A percentile compares a stretch with the other conserved stretches of the same genome.
Evolutionary conservation across 208 protist species (phyloP).

Genomic region (Acanthamoeba lenticulata): DNA sequence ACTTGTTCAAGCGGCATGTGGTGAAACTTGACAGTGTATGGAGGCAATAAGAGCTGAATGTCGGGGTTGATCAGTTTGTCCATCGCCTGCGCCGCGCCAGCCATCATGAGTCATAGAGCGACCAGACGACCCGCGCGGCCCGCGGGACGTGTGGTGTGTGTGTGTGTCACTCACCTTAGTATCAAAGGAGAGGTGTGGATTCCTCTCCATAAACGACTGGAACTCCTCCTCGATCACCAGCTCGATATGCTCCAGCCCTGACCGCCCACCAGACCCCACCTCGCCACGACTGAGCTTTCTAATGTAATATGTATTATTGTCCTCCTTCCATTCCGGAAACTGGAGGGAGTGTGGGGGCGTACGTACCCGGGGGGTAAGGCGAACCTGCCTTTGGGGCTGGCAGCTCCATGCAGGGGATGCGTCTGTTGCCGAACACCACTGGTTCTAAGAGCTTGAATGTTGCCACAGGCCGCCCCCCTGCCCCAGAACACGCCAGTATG

Average conservation of each 20-base stretch:
- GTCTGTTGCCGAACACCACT: background rate
- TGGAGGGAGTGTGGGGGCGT: background rate
- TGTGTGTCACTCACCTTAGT: no score
- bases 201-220: slow-evolving; percentile 16
- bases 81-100: background rate
- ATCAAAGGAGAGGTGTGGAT: slow-evolving; percentile 3
- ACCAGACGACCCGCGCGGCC: no score
- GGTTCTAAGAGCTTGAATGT: slow-evolving; percentile 27
- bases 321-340: background rate
- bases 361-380: slow-evolving; percentile 6
- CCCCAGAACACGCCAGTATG: no score
- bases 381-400: slow-evolving; percentile 10
- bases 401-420: slow-evolving; percentile 48
- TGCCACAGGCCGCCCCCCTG: slow-evolving; percentile 11
- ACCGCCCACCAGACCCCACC: no score
- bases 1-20: slow-evolving; percentile 57
- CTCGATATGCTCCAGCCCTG: slow-evolving; percentile 58
- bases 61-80: slow-evolving; percentile 32
- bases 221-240: slow-evolving; percentile 61
- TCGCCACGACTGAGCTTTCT: no score
- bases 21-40: slow-evolving; percentile 59
- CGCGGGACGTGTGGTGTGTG: no score
- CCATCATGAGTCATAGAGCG: background rate
- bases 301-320: no score
- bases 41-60: slow-evolving; percentile 31